Evolutionary conservation across 2,329 filamentous ascomycete genomes (phyloP), one percentile per base, ranked within the genome.

Genomic region (Arachnomyces sp.): DNA sequence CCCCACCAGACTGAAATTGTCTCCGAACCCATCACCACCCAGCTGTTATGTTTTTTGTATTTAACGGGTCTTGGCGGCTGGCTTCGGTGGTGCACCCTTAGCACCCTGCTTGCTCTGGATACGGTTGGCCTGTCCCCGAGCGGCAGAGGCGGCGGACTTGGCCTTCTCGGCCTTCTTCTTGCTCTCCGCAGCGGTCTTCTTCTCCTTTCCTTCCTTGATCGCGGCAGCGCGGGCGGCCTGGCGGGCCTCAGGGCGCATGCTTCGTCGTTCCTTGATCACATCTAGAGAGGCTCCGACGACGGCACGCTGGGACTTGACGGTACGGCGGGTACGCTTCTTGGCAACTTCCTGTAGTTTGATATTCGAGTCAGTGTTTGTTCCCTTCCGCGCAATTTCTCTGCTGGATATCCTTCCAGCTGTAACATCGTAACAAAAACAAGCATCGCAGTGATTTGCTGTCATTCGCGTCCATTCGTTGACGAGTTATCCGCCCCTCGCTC

Each of bases 81-180:
- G 82, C 84, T 95, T 95, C 65, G 75, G 71, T 59, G 78, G 80
- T 57, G 88, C 80, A 62, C 92, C 92, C 82, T 94, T 95, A 54
- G 87, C 83, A 63, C 87, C 88, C 80, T 95, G 87, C 86, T 98
- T 98, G 82, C 87, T 89, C 69, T 83, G 75, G 68, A 94, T 86
- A 70, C 85, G 82, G 62, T 72, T 69, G 55, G 78, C 75, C 75
- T 88, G 79, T 65, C 87, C 89, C 74, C 86, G 84, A 66, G 82
- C 73, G 55, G 82, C 78, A 48, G 56, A 61, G 56, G 84, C 78
- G 53, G 89, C 89, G 63, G 60, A 76, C 86, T 96, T 96, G 62
- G 92, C 92, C 87, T 98, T 98, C 75, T 96, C 89, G 46, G 86
- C 85, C 86, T 96, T 98, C 87, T 96, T 98, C 70, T 80, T 82